phyloP scores from a whole-genome alignment of 2,329 filamentous ascomycete genomes.

The Arthrobotrys musiformis region DNA sequence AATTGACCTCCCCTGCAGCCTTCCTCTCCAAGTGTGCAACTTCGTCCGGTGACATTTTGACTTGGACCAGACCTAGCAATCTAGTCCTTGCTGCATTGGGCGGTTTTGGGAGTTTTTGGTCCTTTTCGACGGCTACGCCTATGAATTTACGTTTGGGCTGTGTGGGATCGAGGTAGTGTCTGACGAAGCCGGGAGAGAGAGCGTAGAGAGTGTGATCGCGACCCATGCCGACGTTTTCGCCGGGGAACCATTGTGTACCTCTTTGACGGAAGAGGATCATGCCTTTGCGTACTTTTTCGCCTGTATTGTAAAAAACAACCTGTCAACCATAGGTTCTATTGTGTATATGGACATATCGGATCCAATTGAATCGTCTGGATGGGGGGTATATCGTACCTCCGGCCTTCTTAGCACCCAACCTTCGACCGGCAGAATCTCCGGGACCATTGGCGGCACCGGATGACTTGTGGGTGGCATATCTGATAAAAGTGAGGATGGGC shows the following conservation, averaged over 20 bases:
- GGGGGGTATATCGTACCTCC: conserved; percentile 71
- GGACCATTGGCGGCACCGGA: conserved; percentile 76
- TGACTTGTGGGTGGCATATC: conserved; percentile 73
- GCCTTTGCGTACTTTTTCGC: conserved; percentile 91
- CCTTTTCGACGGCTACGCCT: conserved; percentile 86
- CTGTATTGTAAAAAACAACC: conserved; percentile 64
- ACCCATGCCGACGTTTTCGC: conserved; percentile 94
- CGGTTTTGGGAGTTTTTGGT: conserved; percentile 81
- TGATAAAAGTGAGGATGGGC: conserved; percentile 64
- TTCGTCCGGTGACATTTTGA: conserved; percentile 41
- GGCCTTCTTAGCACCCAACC: conserved; percentile 91
- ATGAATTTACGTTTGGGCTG: conserved; percentile 95
- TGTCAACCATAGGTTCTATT: neutral
- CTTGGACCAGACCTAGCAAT: conserved; percentile 75
- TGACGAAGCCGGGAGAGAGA: conserved; percentile 85
- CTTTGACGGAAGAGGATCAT: conserved; percentile 99
- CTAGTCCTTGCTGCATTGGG: conserved; percentile 78
- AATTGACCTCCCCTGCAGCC: conserved; percentile 26
- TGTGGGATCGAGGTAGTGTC: conserved; percentile 91
- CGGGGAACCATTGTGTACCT: conserved; percentile 92
- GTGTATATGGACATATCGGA: too few relatives aligned
- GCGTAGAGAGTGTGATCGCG: conserved; percentile 97
- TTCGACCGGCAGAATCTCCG: conserved; percentile 79
- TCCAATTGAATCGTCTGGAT: neutral
- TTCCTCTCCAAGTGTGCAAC: conserved; percentile 33